These are phyloP conservation scores for Rhodotorula sp. DNA, from an alignment of 1,284 basidiomycete species.

Conservation along the genomic window DNA sequence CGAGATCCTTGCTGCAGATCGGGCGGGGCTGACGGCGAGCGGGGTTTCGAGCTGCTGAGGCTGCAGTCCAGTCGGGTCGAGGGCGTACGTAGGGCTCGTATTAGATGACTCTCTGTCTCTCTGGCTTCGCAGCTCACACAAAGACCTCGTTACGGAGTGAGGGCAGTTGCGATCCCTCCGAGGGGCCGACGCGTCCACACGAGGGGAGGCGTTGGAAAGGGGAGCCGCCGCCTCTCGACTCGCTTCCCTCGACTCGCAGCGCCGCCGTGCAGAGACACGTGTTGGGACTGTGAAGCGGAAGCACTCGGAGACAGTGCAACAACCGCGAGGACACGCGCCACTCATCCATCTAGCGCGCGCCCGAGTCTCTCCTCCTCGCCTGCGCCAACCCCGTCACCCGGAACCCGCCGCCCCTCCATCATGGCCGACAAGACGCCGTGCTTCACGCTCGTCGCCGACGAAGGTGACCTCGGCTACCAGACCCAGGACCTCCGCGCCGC, in stretches of 20 bases:
- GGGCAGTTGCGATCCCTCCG: too few species aligned
- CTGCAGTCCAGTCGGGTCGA: too few species aligned
- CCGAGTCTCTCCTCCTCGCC: background rate
- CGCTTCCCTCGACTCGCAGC: too few species aligned
- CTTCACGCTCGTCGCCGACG: slow-evolving; percentile 42
- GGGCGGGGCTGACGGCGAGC: background rate
- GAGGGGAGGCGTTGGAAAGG: too few species aligned
- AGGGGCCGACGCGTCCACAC: too few species aligned
- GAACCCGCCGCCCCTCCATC: background rate
- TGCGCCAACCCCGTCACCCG: background rate
- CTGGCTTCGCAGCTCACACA: too few species aligned
- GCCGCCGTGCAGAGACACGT: too few species aligned
- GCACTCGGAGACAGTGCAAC: background rate
- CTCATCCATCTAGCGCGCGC: background rate
- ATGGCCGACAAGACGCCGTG: slow-evolving; percentile 26
- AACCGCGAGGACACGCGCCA: background rate
- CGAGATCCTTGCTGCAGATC: background rate
- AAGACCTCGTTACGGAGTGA: too few species aligned
- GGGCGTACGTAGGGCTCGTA: too few species aligned
- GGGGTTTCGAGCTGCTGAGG: background rate
- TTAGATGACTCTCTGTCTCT: too few species aligned
- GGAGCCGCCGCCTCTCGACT: too few species aligned
- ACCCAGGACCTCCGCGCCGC: slow-evolving; percentile 78
- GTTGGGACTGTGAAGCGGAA: too few species aligned
- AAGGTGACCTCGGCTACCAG: slow-evolving; percentile 53